Percentiles rank a stretch among this genome's conserved stretches.
phyloP scores from a whole-genome alignment of 225 moss, liverwort and hornwort genomes.

The Straminergon stramineum region DNA sequence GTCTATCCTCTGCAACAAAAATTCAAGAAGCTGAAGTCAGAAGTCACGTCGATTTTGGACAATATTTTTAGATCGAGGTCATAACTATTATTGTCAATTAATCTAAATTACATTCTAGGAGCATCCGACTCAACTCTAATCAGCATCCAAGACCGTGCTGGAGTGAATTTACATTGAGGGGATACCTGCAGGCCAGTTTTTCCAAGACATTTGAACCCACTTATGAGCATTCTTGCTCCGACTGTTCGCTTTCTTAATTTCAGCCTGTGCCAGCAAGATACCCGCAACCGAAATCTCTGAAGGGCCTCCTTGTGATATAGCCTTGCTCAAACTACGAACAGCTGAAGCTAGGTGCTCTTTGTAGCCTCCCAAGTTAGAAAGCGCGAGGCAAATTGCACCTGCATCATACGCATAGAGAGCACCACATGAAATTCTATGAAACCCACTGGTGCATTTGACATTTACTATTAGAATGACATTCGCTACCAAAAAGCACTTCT shows the following conservation, averaged over 20 bases:
- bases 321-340: slow-evolving; percentile 64
- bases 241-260: slow-evolving; percentile 24
- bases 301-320: slow-evolving; percentile 31
- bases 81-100: neutral
- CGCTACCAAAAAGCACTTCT: neutral
- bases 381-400: slow-evolving; percentile 77
- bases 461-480: neutral
- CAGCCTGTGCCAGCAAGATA: slow-evolving; percentile 64
- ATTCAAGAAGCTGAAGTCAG: slow-evolving; percentile 1
- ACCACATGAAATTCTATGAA: neutral
- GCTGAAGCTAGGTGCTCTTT: slow-evolving; percentile 41
- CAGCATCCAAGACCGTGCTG: neutral
- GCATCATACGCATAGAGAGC: neutral
- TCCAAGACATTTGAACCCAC: slow-evolving; percentile 79
- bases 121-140: neutral
- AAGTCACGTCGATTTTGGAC: neutral
- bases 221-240: slow-evolving; percentile 48
- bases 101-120: neutral
- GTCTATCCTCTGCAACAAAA: slow-evolving; percentile 60
- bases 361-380: slow-evolving; percentile 47
- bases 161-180: neutral
- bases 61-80: neutral
- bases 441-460: neutral
- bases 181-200: slow-evolving; percentile 77
- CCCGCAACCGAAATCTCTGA: slow-evolving; percentile 48